These are phyloP conservation scores for Paecilomyces variotii DNA, from an alignment of 2,329 filamentous ascomycete genomes.

Conservation along the genomic window DNA sequence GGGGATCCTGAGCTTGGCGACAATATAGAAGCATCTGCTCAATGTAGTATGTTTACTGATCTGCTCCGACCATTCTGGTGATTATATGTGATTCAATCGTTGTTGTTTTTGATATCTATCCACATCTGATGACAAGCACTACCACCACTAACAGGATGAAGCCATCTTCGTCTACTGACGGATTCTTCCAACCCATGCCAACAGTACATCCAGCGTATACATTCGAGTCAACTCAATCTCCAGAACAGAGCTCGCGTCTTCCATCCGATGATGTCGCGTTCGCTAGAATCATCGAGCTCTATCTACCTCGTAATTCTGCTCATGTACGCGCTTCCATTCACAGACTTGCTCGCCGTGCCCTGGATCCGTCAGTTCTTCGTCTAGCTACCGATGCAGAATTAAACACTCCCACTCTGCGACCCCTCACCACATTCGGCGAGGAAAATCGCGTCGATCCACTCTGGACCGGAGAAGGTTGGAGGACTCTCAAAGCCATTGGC, in stretches of 20 bases:
- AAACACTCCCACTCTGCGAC: constrained; percentile 13
- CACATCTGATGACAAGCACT: not conserved
- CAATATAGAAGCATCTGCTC: not conserved
- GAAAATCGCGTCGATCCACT: constrained; percentile 18
- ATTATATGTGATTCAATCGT: not conserved
- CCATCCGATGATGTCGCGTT: not conserved
- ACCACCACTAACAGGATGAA: constrained; percentile 8
- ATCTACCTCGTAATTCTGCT: not conserved
- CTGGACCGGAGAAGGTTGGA: constrained; percentile 19
- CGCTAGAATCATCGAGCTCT: not conserved
- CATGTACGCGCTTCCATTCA: not conserved
- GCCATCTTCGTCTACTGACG: constrained; percentile 15
- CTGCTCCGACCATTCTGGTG: not conserved
- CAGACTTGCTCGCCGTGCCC: not conserved
- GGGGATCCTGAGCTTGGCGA: not conserved
- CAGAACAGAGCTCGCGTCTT: not conserved
- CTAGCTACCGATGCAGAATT: constrained; percentile 14
- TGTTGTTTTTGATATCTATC: too few relatives aligned
- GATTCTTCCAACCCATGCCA: constrained; percentile 17
- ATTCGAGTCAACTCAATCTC: constrained; percentile 8
- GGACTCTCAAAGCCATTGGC: constrained; percentile 14
- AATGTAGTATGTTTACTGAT: not conserved
- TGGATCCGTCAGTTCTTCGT: constrained; percentile 1
- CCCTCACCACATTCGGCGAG: constrained; percentile 15
- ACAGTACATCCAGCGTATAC: constrained; percentile 10